phyloP scores from a whole-genome alignment of 331 rosid genomes.

The Stylosanthes scabra region DNA sequence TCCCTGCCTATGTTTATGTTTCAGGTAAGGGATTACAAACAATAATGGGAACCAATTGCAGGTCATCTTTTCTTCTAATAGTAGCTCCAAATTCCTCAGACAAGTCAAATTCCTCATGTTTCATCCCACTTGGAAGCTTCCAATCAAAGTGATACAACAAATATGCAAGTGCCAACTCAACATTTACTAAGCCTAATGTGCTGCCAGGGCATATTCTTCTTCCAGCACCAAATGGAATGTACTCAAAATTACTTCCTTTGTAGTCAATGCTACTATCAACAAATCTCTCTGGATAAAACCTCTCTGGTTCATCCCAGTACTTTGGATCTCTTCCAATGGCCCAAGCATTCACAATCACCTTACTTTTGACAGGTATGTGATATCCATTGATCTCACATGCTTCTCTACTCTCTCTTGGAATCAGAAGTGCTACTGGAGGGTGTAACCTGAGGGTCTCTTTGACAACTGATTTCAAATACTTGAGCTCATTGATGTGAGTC shows the following conservation, averaged over 20 bases:
- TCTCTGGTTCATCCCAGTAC: slow-evolving; percentile 40
- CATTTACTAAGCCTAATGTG: slow-evolving; percentile 34
- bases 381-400: slow-evolving; percentile 42
- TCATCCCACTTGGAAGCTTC: slow-evolving; percentile 43
- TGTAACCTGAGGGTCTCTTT: slow-evolving; percentile 25
- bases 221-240: slow-evolving; percentile 55
- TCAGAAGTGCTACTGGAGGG: slow-evolving; percentile 14
- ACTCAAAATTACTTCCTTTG: slow-evolving; percentile 38
- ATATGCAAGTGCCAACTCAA: slow-evolving; percentile 39
- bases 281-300: slow-evolving; percentile 47
- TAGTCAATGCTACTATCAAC: slow-evolving; percentile 31
- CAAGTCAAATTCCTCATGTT: background rate
- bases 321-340: slow-evolving; percentile 43
- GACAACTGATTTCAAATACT: slow-evolving; percentile 23
- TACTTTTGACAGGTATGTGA: slow-evolving; percentile 33
- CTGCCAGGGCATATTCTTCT: slow-evolving; percentile 54
- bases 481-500: slow-evolving; percentile 24
- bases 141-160: slow-evolving; percentile 45
- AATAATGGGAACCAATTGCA: slow-evolving; percentile 39
- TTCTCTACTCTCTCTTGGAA: slow-evolving; percentile 48
- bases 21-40: background rate
- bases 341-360: slow-evolving; percentile 30
- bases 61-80: slow-evolving; percentile 26
- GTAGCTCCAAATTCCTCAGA: slow-evolving; percentile 6
- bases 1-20: background rate